Evolutionary conservation across 352 stramenopile species (phyloP).

Genomic region (Globisporangium alternatum): DNA sequence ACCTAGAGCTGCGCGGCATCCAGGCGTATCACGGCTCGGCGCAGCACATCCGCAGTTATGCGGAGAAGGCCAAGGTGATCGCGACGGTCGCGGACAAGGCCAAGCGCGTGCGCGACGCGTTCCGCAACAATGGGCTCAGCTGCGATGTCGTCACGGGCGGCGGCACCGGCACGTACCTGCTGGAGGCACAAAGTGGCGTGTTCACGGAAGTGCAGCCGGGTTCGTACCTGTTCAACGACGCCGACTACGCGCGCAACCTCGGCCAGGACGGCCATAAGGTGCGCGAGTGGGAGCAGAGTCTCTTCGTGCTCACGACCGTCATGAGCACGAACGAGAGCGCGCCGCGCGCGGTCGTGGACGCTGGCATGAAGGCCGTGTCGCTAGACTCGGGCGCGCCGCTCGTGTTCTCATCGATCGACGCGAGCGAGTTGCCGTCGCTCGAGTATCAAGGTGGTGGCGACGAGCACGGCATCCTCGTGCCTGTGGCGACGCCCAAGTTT

Average conservation of each 20-base stretch:
- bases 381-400: constrained; percentile 61
- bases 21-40: constrained; percentile 72
- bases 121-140: constrained; percentile 27
- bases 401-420: constrained; percentile 41
- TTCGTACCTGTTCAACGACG: constrained; percentile 79
- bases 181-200: constrained; percentile 55
- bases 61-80: constrained; percentile 50
- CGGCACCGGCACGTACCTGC: constrained; percentile 63
- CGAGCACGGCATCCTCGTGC: constrained; percentile 65
- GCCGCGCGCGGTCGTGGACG: constrained; percentile 60
- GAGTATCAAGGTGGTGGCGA: constrained; percentile 62
- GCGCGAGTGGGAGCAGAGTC: constrained; percentile 51
- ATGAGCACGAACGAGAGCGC: constrained; percentile 49
- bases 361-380: constrained; percentile 69
- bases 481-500: background rate
- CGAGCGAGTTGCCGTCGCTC: constrained; percentile 32
- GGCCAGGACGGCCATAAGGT: constrained; percentile 36
- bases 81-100: constrained; percentile 37
- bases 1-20: constrained; percentile 48
- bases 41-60: constrained; percentile 66
- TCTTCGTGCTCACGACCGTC: constrained; percentile 72
- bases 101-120: constrained; percentile 33
- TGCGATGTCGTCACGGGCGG: constrained; percentile 70
- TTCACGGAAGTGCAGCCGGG: constrained; percentile 80
- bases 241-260: constrained; percentile 61